Base-by-base conservation (phyloP, 257 asterid genomes). In the Salvia hispanica region DNA sequence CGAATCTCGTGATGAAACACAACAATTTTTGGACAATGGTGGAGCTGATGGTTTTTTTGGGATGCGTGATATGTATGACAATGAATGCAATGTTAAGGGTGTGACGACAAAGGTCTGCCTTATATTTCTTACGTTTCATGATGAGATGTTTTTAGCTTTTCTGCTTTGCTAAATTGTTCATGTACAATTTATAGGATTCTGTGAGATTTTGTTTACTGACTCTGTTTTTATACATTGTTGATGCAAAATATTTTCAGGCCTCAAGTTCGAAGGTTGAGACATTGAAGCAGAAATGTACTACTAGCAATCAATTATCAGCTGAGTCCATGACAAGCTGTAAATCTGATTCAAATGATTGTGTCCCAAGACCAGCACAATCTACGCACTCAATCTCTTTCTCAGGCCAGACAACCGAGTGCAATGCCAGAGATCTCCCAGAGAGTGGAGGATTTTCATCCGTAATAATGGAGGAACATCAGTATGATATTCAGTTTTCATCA, bases 261-360 rank as follows among this genome's bases (percentile, higher is more conserved):
- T 62, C 77, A 9, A 67, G 74, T 34, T 52, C 76, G 46, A 65
- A 42, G 67, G 78, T 76, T 46, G 76, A 71, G 62, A 50, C 77
- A n/a, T 69, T 66, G 79, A 77, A 74, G 67, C 81, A 69, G 72
- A 76, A 84, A 21, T 77, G 80, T 75, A 25, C 31, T 2, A 25
- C 31, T 25, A 67, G 84, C 80, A 72, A 75, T 43, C 68, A 57
- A 61, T 69, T 58, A 51, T 79, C 85, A 15, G 71, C 69, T 1
- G 81, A 81, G 50, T 72, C 88, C 8, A 45, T 66, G 59, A 52
- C 76, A 18, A 80, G 84, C 88, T 78, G 83, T 69, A 78, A 73
- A 73, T 84, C 91, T 3, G 85, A 85, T 64, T 77, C 72, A 37
- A 43, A 76, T 51, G 16, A 34, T 12, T 69, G 76, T 64, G 72